Conservation (phyloP, 768 basidiomycete species). For the Boletus rufocinnamomeus region DNA sequence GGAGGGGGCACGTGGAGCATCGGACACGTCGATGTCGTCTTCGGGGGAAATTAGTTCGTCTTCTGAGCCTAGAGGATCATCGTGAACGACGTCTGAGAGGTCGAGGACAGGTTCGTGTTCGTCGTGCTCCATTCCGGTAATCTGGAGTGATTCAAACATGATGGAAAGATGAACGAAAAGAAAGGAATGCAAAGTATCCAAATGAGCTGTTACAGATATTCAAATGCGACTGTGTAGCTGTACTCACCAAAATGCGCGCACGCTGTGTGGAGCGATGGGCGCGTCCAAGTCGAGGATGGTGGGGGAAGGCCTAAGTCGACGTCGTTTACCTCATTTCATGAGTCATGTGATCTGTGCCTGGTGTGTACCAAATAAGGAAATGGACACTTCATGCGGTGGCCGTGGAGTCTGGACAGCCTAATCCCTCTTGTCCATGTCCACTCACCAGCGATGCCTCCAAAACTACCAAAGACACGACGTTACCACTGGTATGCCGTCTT, state of each 20-base stretch:
- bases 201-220: neutral
- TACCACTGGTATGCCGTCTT: conserved; percentile 82
- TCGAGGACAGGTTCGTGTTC: conserved; percentile 64
- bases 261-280: conserved; percentile 25
- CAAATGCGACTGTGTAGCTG: neutral
- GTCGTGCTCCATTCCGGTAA: conserved; percentile 48
- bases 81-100: conserved; percentile 84
- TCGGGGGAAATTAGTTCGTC: conserved; percentile 37
- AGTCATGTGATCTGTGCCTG: conserved; percentile 28
- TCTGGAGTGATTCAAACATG: conserved; percentile 11
- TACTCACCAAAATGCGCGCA: conserved; percentile 24
- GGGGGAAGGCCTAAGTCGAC: neutral
- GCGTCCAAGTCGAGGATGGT: conserved; percentile 22
- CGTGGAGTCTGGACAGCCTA: neutral
- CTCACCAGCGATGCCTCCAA: conserved; percentile 39
- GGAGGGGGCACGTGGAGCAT: conserved; percentile 35
- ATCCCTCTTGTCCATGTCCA: conserved; percentile 8
- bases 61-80: conserved; percentile 69
- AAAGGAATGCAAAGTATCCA: neutral
- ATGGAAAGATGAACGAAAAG: neutral
- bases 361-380: conserved; percentile 7
- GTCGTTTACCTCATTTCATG: conserved; percentile 31
- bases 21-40: conserved; percentile 34
- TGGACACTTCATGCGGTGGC: neutral
- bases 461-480: conserved; percentile 57